Evolutionary conservation across 164 flowering plant genomes (phyloP).

Genomic region (Chloranthus sessilifolius): DNA sequence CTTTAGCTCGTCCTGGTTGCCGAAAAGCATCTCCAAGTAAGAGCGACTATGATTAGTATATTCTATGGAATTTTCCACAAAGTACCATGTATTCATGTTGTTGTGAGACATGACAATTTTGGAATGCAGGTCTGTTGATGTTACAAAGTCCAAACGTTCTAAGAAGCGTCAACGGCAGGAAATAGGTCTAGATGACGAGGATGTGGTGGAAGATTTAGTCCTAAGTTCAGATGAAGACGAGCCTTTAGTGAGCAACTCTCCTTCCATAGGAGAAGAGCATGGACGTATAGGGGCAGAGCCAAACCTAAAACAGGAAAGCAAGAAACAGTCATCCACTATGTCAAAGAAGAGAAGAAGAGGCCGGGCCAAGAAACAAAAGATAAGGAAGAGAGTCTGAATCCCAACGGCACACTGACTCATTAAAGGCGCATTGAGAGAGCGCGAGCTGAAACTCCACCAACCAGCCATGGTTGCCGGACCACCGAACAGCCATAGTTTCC

Average conservation of each 20-base stretch:
- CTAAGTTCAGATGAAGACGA: slow-evolving; percentile 65
- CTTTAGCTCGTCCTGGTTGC: slow-evolving; percentile 75
- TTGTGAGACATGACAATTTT: not conserved
- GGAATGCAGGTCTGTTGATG: slow-evolving; percentile 8
- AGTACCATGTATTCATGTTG: not conserved
- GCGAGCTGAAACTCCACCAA: no score
- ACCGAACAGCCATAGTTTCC: no score
- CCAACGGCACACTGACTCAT: no score
- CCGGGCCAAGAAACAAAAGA: slow-evolving; percentile 14
- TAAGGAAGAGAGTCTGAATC: no score
- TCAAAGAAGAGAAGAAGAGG: slow-evolving; percentile 14
- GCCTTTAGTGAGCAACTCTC: slow-evolving; percentile 17
- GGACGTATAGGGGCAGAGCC: slow-evolving; percentile 7
- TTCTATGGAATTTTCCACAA: no score
- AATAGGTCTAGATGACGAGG: slow-evolving; percentile 38
- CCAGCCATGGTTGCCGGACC: no score
- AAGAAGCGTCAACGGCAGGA: slow-evolving; percentile 20
- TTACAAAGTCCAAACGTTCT: slow-evolving; percentile 12
- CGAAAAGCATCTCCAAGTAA: slow-evolving; percentile 55
- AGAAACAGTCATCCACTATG: not conserved
- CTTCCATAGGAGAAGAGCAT: slow-evolving; percentile 12
- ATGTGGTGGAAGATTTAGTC: slow-evolving; percentile 59
- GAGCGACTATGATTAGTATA: no score
- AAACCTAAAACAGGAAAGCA: slow-evolving; percentile 6
- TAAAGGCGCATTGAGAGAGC: no score